Evolutionary conservation across 257 asterid genomes (phyloP).

Genomic region (Linderniella brevidens): DNA sequence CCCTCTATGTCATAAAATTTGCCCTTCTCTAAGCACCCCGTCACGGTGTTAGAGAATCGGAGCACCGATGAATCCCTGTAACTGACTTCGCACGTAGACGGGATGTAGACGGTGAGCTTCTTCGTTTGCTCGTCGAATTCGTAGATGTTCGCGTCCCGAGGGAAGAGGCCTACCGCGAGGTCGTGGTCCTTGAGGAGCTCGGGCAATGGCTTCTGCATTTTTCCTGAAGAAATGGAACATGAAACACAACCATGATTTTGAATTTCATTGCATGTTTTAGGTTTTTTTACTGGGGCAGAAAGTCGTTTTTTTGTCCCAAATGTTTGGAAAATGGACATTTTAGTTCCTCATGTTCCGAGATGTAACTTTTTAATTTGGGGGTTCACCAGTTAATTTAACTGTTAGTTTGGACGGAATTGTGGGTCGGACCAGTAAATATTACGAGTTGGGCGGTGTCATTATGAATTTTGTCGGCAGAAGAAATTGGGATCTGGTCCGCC

Average conservation of each 20-base stretch:
- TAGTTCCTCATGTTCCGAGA: too few species aligned
- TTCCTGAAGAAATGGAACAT: slow-evolving; percentile 18
- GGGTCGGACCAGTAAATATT: too few species aligned
- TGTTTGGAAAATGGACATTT: too few species aligned
- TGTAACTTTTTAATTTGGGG: too few species aligned
- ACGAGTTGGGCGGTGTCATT: too few species aligned
- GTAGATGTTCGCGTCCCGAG: slow-evolving; percentile 66
- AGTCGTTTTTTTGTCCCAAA: too few species aligned
- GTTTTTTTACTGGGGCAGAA: too few species aligned
- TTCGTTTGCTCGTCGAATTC: slow-evolving; percentile 53
- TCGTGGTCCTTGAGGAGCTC: slow-evolving; percentile 54
- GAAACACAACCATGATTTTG: too few species aligned
- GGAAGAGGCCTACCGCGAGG: slow-evolving; percentile 49
- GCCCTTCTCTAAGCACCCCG: slow-evolving; percentile 48
- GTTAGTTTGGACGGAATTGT: too few species aligned
- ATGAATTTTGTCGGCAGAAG: too few species aligned
- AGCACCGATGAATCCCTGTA: slow-evolving; percentile 52
- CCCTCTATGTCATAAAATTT: slow-evolving; percentile 44
- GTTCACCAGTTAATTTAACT: too few species aligned
- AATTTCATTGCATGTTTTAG: not conserved
- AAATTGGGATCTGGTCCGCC: too few species aligned
- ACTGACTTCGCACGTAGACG: slow-evolving; percentile 47
- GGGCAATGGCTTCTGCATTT: slow-evolving; percentile 53
- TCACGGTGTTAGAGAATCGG: slow-evolving; percentile 36
- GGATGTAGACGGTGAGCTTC: slow-evolving; percentile 39